Percentiles rank a stretch among this genome's conserved stretches.
These are phyloP conservation scores for Fusarium mundagurra DNA, from an alignment of 2,329 filamentous ascomycete genomes.

Conservation along the genomic window DNA sequence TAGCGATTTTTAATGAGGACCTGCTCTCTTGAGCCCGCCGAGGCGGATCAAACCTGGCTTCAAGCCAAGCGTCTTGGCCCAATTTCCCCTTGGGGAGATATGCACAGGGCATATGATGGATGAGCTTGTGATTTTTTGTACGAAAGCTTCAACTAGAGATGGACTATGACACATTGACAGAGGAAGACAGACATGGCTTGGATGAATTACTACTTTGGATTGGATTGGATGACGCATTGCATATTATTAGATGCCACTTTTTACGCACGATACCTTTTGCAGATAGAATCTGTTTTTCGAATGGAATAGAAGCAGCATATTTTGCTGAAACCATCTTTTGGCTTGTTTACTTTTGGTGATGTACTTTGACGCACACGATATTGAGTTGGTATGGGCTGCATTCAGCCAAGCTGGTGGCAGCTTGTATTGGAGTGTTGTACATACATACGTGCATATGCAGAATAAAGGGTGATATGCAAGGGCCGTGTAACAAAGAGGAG, in stretches of 20 bases:
- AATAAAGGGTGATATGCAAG: conserved; percentile 8
- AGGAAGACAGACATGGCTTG: conserved; percentile 29
- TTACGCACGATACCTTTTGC: conserved; percentile 39
- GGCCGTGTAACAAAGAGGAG: background rate
- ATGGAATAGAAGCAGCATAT: conserved; percentile 8
- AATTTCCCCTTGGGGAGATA: background rate
- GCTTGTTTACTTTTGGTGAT: background rate
- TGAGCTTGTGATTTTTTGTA: conserved; percentile 18
- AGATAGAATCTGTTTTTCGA: conserved; percentile 20
- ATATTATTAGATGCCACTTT: conserved; percentile 16
- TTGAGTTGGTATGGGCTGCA: background rate
- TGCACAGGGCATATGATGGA: conserved; percentile 10
- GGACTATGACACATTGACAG: conserved; percentile 33
- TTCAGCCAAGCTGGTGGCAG: background rate
- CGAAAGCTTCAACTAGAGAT: conserved; percentile 33
- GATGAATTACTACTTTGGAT: conserved; percentile 34
- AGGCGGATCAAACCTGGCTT: background rate
- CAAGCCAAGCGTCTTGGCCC: conserved; percentile 8
- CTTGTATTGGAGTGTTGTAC: background rate
- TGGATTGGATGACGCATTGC: conserved; percentile 18
- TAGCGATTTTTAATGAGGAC: conserved; percentile 39
- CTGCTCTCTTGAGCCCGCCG: conserved; percentile 32
- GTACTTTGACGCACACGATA: background rate
- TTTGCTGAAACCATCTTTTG: background rate
- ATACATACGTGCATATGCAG: background rate